Conservation (phyloP, 2,329 filamentous ascomycete species). For the Cladosporium velox region DNA sequence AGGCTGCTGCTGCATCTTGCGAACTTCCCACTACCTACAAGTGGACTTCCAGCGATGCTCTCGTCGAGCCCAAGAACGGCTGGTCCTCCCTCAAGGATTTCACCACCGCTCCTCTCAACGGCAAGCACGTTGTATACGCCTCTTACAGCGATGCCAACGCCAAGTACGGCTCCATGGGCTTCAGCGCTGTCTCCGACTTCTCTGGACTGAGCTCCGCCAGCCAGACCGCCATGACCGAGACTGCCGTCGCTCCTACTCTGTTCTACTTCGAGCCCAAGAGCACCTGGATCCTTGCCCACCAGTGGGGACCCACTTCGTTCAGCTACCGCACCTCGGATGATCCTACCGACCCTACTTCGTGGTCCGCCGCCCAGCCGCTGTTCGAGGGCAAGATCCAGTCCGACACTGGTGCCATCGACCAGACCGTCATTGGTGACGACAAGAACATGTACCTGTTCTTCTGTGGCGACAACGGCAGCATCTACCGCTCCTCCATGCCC, state of each 20-base stretch:
- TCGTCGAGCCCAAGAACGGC: slow-evolving; percentile 56
- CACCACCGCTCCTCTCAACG: slow-evolving; percentile 57
- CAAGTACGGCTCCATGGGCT: slow-evolving; percentile 61
- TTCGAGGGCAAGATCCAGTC: slow-evolving; percentile 59
- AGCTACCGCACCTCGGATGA: slow-evolving; percentile 61
- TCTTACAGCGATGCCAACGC: slow-evolving; percentile 48
- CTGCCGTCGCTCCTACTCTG: slow-evolving; percentile 61
- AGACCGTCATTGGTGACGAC: slow-evolving; percentile 63
- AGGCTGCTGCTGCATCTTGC: slow-evolving; percentile 40
- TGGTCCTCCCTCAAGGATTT: slow-evolving; percentile 66
- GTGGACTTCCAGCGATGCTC: slow-evolving; percentile 49
- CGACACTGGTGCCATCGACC: slow-evolving; percentile 61
- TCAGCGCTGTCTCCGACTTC: slow-evolving; percentile 58
- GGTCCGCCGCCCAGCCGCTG: slow-evolving; percentile 57
- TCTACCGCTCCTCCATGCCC: slow-evolving; percentile 66
- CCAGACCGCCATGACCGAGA: slow-evolving; percentile 54
- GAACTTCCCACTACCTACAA: slow-evolving; percentile 56
- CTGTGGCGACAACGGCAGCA: slow-evolving; percentile 65
- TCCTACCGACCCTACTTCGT: slow-evolving; percentile 59
- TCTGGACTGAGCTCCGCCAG: slow-evolving; percentile 51
- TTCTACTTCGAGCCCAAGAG: slow-evolving; percentile 65
- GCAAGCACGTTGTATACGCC: slow-evolving; percentile 62
- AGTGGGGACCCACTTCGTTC: slow-evolving; percentile 64
- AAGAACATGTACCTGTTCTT: slow-evolving; percentile 69
- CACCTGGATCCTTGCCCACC: slow-evolving; percentile 66